phyloP scores from a whole-genome alignment of 129 eudicot species.

The Artemisia tridentata region DNA sequence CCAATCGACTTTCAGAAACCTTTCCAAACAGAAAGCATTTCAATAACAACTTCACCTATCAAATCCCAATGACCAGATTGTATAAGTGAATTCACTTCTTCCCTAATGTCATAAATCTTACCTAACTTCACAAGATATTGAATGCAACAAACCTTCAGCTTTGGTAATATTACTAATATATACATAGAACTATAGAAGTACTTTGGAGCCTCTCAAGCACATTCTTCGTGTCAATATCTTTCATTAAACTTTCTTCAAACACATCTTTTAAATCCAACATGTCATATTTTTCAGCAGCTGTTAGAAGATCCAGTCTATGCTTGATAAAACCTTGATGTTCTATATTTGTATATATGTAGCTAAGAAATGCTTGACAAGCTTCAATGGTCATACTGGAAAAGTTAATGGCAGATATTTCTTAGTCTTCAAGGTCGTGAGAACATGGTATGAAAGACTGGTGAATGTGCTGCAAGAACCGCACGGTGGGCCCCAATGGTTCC shows the following conservation, averaged over 20 bases:
- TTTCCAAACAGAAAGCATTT: too few relatives aligned
- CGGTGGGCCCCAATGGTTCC: conserved; percentile 77
- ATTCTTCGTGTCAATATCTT: too few relatives aligned
- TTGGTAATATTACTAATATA: too few relatives aligned
- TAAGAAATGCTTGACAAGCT: conserved; percentile 66
- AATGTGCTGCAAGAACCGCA: conserved; percentile 80
- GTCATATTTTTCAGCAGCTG: conserved; percentile 92
- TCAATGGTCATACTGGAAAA: conserved; percentile 77
- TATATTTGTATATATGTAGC: conserved; percentile 68
- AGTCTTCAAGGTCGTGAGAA: conserved; percentile 87
- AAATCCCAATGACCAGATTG: too few relatives aligned
- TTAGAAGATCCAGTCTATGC: conserved; percentile 69
- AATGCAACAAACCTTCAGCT: too few relatives aligned
- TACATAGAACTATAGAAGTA: too few relatives aligned
- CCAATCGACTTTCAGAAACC: too few relatives aligned
- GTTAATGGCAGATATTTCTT: conserved; percentile 65
- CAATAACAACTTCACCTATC: too few relatives aligned
- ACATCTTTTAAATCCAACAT: conserved; percentile 76
- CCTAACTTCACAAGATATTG: too few relatives aligned
- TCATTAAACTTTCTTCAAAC: conserved; percentile 74
- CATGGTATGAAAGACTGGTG: conserved; percentile 92
- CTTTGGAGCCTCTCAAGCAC: too few relatives aligned
- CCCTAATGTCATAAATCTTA: too few relatives aligned
- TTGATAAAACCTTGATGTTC: conserved; percentile 47
- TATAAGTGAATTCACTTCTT: too few relatives aligned